Conservation (phyloP, 495 filamentous ascomycete species). For the Recurvomyces mirabilis region DNA sequence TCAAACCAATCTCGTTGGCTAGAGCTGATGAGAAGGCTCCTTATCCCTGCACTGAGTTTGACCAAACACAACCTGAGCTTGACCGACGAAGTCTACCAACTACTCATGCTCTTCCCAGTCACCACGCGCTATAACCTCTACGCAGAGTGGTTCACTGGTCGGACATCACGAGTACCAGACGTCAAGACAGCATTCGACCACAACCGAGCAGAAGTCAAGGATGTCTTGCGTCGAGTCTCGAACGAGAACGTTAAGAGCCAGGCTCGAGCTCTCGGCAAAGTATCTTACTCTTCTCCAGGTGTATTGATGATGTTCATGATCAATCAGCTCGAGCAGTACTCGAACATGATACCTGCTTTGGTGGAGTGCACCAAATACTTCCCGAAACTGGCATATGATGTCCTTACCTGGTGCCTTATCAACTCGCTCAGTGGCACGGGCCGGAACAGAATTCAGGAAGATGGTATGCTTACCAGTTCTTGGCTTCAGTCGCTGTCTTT, state of each 20-base stretch:
- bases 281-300: constrained; percentile 76
- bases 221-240: constrained; percentile 73
- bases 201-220: constrained; percentile 63
- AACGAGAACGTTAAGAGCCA: constrained; percentile 73
- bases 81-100: constrained; percentile 71
- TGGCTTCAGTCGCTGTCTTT: constrained; percentile 78
- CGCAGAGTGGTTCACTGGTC: constrained; percentile 76
- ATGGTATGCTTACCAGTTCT: constrained; percentile 73
- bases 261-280: constrained; percentile 76
- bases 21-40: constrained; percentile 64
- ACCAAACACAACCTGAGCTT: constrained; percentile 70
- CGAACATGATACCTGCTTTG: constrained; percentile 83
- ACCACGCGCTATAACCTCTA: constrained; percentile 77
- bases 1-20: constrained; percentile 63
- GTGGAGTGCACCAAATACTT: constrained; percentile 91
- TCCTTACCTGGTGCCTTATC: constrained; percentile 79
- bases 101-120: constrained; percentile 69
- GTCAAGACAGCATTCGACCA: constrained; percentile 69
- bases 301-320: constrained; percentile 80
- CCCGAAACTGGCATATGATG: constrained; percentile 82
- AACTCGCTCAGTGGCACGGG: constrained; percentile 64
- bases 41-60: constrained; percentile 76
- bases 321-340: constrained; percentile 78
- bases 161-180: constrained; percentile 61
- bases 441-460: constrained; percentile 66